These are phyloP conservation scores for Aeschynomene evenia DNA, from an alignment of 306 rosid genomes.

Conservation along the genomic window DNA sequence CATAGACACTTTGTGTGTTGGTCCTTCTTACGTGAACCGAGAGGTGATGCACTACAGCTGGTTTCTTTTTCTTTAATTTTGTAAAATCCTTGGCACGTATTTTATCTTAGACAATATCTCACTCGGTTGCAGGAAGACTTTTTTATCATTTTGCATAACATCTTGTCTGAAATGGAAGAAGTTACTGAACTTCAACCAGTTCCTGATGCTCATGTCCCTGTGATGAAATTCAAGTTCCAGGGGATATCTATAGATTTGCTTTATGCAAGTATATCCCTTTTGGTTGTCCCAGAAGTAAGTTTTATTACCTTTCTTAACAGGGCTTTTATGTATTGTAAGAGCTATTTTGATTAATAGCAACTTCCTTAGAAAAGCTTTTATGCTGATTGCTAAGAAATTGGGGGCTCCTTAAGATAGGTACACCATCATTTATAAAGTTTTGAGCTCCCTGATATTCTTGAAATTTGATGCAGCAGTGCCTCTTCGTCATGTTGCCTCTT, in stretches of 20 bases:
- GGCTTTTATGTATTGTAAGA: constrained; percentile 17
- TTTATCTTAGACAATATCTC: constrained; percentile 29
- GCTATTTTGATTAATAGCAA: constrained; percentile 12
- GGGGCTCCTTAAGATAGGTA: constrained; percentile 13
- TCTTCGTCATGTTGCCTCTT: background rate
- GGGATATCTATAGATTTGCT: constrained; percentile 92
- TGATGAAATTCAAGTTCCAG: constrained; percentile 90
- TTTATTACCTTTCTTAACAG: constrained; percentile 22
- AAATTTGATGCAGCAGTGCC: background rate
- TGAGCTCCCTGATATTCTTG: background rate
- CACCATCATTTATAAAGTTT: constrained; percentile 3
- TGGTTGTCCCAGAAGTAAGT: constrained; percentile 94
- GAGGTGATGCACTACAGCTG: constrained; percentile 53
- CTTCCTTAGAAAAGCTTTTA: background rate
- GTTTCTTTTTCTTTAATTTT: constrained; percentile 24
- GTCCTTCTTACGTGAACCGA: constrained; percentile 86
- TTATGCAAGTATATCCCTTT: constrained; percentile 82
- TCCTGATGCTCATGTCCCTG: constrained; percentile 96
- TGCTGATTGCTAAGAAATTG: background rate
- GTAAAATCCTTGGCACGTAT: background rate
- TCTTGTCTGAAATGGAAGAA: constrained; percentile 79
- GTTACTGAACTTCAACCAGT: constrained; percentile 90
- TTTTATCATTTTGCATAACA: constrained; percentile 73
- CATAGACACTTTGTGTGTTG: constrained; percentile 82
- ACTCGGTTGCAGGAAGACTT: constrained; percentile 77